Percentiles rank a stretch among this genome's conserved stretches.
These are phyloP conservation scores for Dioscorea cayenensis DNA, from an alignment of 116 monocot genomes.

Conservation along the genomic window DNA sequence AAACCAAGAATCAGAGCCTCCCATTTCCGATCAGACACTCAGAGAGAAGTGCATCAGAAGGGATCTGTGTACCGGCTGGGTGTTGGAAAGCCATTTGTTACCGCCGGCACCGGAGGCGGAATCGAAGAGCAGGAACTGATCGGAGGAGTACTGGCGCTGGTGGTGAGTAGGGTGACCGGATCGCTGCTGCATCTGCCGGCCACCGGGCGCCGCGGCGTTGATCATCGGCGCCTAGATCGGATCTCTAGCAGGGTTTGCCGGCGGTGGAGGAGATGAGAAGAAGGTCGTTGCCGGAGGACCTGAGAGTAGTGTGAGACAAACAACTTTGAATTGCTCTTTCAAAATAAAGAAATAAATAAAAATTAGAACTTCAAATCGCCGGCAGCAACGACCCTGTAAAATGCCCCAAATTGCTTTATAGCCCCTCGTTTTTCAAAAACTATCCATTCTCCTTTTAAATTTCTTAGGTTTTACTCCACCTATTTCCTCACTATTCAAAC, in stretches of 20 bases:
- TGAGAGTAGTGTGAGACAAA: too few relatives aligned
- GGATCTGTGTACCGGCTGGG: slow-evolving; percentile 18
- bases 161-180: slow-evolving; percentile 29
- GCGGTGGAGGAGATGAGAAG: background rate
- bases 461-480: too few relatives aligned
- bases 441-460: too few relatives aligned
- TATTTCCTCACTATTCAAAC: too few relatives aligned
- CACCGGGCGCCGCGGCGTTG: slow-evolving; percentile 43
- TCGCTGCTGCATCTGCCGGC: slow-evolving; percentile 39
- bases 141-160: slow-evolving; percentile 71
- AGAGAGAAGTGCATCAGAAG: background rate
- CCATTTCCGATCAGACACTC: slow-evolving; percentile 1
- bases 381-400: too few relatives aligned
- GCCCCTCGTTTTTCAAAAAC: too few relatives aligned
- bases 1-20: background rate
- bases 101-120: slow-evolving; percentile 17
- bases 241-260: background rate
- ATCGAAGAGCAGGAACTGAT: slow-evolving; percentile 57
- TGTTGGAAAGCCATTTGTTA: slow-evolving; percentile 42
- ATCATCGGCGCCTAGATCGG: slow-evolving; percentile 11
- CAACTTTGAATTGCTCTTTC: too few relatives aligned
- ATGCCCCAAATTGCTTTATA: too few relatives aligned
- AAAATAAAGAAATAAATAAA: too few relatives aligned
- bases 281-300: background rate
- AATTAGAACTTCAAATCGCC: too few relatives aligned